Conservation (phyloP, 2,329 filamentous ascomycete genomes). For the Calonectria pseudoreteaudii region DNA sequence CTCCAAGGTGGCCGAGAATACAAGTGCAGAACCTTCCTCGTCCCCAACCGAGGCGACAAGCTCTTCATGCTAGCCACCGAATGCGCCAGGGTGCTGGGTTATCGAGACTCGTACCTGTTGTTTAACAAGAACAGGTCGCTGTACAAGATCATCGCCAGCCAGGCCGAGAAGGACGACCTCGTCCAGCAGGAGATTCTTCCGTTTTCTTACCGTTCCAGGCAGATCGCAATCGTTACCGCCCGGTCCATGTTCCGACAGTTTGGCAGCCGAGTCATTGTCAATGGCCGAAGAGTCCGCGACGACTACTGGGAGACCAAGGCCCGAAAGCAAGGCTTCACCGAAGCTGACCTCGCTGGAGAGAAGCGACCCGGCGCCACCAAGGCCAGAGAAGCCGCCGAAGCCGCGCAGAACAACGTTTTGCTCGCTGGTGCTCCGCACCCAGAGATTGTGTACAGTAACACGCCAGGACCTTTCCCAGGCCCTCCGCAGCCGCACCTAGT, state of each 20-base stretch:
- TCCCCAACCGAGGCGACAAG: constrained; percentile 91
- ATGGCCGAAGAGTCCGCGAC: constrained; percentile 90
- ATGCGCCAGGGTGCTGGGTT: constrained; percentile 92
- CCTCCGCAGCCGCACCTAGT: constrained; percentile 76
- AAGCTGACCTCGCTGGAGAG: constrained; percentile 94
- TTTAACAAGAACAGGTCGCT: constrained; percentile 99
- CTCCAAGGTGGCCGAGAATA: constrained; percentile 87
- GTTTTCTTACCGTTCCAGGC: constrained; percentile 97
- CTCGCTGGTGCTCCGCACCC: constrained; percentile 76
- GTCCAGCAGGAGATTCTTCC: constrained; percentile 95
- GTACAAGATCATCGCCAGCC: constrained; percentile 97
- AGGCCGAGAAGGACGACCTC: constrained; percentile 95
- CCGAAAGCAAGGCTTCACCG: constrained; percentile 96
- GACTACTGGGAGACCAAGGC: constrained; percentile 99
- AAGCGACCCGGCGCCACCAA: constrained; percentile 94
- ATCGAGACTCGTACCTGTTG: constrained; percentile 95
- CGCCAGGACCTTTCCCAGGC: constrained; percentile 72
- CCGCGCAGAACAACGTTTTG: constrained; percentile 68
- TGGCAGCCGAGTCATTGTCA: constrained; percentile 90
- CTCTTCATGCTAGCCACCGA: constrained; percentile 99
- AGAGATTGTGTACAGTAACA: constrained; percentile 90
- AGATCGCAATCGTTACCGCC: constrained; percentile 98
- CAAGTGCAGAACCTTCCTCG: constrained; percentile 91
- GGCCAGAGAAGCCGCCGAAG: constrained; percentile 83
- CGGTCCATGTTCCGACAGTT: constrained; percentile 99